phyloP scores from a whole-genome alignment of 805 yeast species.

The Ogataea nakhonphanomensis region DNA sequence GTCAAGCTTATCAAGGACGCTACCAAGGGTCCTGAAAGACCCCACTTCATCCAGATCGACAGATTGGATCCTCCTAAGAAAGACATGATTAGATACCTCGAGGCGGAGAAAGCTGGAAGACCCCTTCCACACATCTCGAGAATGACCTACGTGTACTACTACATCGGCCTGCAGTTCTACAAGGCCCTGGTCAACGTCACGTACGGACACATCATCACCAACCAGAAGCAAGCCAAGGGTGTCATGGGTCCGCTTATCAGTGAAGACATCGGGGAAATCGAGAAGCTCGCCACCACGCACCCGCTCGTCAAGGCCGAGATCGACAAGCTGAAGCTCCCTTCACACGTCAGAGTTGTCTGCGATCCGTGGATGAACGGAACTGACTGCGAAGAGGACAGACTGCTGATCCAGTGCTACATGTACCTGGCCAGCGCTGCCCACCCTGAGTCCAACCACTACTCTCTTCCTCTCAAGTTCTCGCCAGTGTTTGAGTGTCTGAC shows the following conservation, averaged over 20 bases:
- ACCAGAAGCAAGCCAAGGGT: constrained; percentile 54
- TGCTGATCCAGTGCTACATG: constrained; percentile 71
- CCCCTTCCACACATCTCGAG: constrained; percentile 61
- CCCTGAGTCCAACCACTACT: constrained; percentile 71
- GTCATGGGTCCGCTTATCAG: constrained; percentile 70
- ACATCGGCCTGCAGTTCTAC: constrained; percentile 50
- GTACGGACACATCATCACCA: constrained; percentile 57
- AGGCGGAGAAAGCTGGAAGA: constrained; percentile 58
- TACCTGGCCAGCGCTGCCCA: constrained; percentile 65
- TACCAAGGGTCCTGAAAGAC: constrained; percentile 46
- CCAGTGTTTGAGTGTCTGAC: constrained; percentile 68
- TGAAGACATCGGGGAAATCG: constrained; percentile 56
- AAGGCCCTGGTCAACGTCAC: constrained; percentile 71
- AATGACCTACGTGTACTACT: constrained; percentile 66
- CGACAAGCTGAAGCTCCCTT: constrained; percentile 63
- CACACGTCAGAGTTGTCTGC: constrained; percentile 48
- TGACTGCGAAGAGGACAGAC: constrained; percentile 53
- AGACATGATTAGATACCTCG: constrained; percentile 62
- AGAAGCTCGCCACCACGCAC: constrained; percentile 46
- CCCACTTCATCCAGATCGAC: constrained; percentile 66
- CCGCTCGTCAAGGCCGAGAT: constrained; percentile 62
- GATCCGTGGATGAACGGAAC: constrained; percentile 91
- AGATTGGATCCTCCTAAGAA: constrained; percentile 77
- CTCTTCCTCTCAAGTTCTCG: constrained; percentile 67
- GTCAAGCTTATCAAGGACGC: constrained; percentile 59